Percentiles rank a stretch among this genome's conserved stretches.
phyloP scores from a whole-genome alignment of 257 asterid species.

The Primulina tabacum region DNA sequence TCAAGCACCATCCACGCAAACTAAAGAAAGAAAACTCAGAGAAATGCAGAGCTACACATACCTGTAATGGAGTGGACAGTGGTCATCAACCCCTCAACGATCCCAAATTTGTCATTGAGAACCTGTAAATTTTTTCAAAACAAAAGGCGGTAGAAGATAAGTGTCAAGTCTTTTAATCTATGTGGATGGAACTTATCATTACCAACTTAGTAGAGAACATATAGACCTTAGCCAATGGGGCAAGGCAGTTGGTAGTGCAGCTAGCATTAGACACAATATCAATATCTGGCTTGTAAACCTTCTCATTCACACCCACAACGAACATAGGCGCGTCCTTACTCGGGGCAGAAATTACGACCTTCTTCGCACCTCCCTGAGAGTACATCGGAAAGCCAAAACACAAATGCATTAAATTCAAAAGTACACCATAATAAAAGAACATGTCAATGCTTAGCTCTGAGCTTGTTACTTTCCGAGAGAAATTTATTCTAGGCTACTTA shows the following conservation, averaged over 20 bases:
- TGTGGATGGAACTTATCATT: neutral
- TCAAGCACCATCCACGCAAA: too few relatives aligned
- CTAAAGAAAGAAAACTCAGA: too few relatives aligned
- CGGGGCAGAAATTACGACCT: slow-evolving; percentile 33
- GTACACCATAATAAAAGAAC: too few relatives aligned
- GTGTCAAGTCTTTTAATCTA: neutral
- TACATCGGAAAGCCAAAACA: neutral
- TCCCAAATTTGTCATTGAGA: too few relatives aligned
- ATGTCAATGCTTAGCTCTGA: too few relatives aligned
- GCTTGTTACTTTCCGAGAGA: too few relatives aligned
- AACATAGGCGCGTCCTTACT: slow-evolving; percentile 84
- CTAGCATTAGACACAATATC: slow-evolving; percentile 85
- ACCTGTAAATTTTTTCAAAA: too few relatives aligned
- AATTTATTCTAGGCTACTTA: too few relatives aligned
- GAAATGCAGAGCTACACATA: too few relatives aligned
- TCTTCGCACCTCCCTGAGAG: slow-evolving; percentile 76
- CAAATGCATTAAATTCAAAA: too few relatives aligned
- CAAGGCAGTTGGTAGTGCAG: slow-evolving; percentile 86
- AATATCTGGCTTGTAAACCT: slow-evolving; percentile 61
- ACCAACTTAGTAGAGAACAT: neutral
- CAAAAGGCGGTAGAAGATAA: neutral
- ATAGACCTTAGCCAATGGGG: slow-evolving; percentile 74
- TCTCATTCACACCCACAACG: slow-evolving; percentile 84
- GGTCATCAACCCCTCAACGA: too few relatives aligned
- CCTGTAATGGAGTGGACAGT: too few relatives aligned